Evolutionary conservation across 306 rosid species (phyloP), one percentile per base, ranked within the genome.

Genomic region (Castanea crenata): DNA sequence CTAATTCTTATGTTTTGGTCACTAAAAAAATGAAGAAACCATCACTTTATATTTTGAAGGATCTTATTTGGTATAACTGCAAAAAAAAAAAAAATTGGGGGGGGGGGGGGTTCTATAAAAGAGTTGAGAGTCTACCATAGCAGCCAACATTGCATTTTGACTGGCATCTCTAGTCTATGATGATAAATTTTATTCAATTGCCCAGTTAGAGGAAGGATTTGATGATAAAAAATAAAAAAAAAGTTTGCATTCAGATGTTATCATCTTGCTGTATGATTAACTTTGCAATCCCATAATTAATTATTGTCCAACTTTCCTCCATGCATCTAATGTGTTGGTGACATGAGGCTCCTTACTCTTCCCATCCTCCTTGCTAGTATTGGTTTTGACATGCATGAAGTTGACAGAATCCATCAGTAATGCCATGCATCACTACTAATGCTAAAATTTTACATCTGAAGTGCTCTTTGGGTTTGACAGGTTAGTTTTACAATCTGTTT

Each of bases 1-100:
- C 71, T 44, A 49, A 49, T 76, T 18, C 71, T 67, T 27, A 55
- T 81, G 41, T 69, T 62, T 77, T 69, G n/a, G 16, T 14, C 15
- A 21, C 57, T 23, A 73, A 51, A 69, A 13, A 70, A 56, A 32
- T n/a, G 69, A 69, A 19, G 27, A 69, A 38, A 35, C 18, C 38
- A 19, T 55, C 57, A 49, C 29, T 35, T 57, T 21, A 52, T 34
- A 59, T 61, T 68, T 35, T 76, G 29, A 34, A 76, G 61, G 74
- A 73, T 51, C 78, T 16, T 3, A 2, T 72, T 46, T 78, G 73
- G 67, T 58, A 31, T 13, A 64, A 5, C 19, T 21, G n/a, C n/a
- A n/a, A n/a, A n/a, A n/a, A n/a, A n/a, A n/a, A n/a, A n/a, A n/a
- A n/a, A n/a, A n/a, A n/a, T n/a, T n/a, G 19, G 19, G 41, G 69